Conservation (phyloP, 495 filamentous ascomycete genomes). For the Thermothielavioides terrestris region DNA sequence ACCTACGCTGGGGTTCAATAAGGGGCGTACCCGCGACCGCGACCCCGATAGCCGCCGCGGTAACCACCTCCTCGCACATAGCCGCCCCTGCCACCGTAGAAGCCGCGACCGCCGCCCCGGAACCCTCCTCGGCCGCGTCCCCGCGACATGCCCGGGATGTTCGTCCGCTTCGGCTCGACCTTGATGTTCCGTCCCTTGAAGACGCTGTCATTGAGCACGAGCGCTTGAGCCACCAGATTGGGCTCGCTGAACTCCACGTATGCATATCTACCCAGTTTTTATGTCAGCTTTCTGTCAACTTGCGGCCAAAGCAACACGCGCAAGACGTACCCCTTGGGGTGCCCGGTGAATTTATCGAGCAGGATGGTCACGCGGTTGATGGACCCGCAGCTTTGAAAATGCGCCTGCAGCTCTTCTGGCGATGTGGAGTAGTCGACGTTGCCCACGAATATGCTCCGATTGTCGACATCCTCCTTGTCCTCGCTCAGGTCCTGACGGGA, state of each 20-base stretch:
- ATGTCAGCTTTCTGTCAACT: background rate
- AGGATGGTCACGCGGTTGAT: constrained; percentile 98
- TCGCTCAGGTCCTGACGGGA: constrained; percentile 75
- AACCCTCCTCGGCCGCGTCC: constrained; percentile 55
- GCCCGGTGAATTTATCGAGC: constrained; percentile 94
- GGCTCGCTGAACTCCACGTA: constrained; percentile 99
- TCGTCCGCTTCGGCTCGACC: constrained; percentile 96
- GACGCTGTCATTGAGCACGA: constrained; percentile 93
- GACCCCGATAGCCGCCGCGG: constrained; percentile 70
- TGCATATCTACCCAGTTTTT: constrained; percentile 60
- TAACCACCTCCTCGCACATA: constrained; percentile 58
- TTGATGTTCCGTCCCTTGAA: constrained; percentile 94
- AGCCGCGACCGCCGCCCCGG: constrained; percentile 53
- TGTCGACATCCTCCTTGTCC: constrained; percentile 93
- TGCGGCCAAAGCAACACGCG: too few relatives aligned
- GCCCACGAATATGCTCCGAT: constrained; percentile 92
- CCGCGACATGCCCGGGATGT: constrained; percentile 83
- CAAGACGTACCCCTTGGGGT: constrained; percentile 85
- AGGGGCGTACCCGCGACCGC: constrained; percentile 71
- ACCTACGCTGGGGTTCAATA: constrained; percentile 43
- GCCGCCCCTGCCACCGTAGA: constrained; percentile 43
- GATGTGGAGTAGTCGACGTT: constrained; percentile 98
- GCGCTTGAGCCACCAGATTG: constrained; percentile 80
- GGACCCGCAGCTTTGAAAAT: constrained; percentile 94
- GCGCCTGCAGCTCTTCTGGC: constrained; percentile 96